Percentiles rank a stretch among this genome's conserved stretches.
These are phyloP conservation scores for Hansfordia pulvinata DNA, from an alignment of 2,329 filamentous ascomycete species.

Conservation along the genomic window DNA sequence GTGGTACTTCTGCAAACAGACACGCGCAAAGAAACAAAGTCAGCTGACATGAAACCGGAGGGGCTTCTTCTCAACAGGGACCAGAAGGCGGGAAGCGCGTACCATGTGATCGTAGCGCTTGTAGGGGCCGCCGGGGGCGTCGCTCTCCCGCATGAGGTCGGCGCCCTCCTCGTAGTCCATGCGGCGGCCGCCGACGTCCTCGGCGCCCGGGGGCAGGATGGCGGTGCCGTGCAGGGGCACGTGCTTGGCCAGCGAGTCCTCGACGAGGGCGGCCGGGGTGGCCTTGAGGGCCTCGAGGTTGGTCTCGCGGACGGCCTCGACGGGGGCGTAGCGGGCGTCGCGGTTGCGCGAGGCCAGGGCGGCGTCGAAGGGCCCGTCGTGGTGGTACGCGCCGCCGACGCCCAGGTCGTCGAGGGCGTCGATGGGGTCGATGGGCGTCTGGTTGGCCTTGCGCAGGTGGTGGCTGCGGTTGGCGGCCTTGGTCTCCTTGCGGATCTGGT, in stretches of 20 bases:
- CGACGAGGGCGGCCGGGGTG: constrained; percentile 65
- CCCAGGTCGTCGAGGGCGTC: constrained; percentile 60
- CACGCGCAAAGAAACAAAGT: too few relatives aligned
- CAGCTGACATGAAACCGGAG: too few relatives aligned
- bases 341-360: constrained; percentile 62
- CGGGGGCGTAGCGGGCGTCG: constrained; percentile 47
- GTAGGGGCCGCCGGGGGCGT: constrained; percentile 59
- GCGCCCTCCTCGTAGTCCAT: constrained; percentile 78
- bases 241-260: constrained; percentile 59
- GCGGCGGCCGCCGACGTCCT: constrained; percentile 52
- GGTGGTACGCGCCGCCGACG: constrained; percentile 60
- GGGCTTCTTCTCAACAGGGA: too few relatives aligned
- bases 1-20: constrained; percentile 42
- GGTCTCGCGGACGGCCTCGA: constrained; percentile 60
- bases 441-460: constrained; percentile 51
- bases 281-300: constrained; percentile 70
- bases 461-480: constrained; percentile 52
- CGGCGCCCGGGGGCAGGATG: constrained; percentile 57
- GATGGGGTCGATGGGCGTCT: constrained; percentile 63
- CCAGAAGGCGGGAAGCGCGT: constrained; percentile 21
- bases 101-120: constrained; percentile 63
- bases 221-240: constrained; percentile 74
- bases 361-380: constrained; percentile 83
- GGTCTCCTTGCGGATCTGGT: constrained; percentile 48
- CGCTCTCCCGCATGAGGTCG: constrained; percentile 66